Evolutionary conservation across 2,329 filamentous ascomycete genomes (phyloP), one percentile per base, ranked within the genome.

Genomic region (Claviceps sp.): DNA sequence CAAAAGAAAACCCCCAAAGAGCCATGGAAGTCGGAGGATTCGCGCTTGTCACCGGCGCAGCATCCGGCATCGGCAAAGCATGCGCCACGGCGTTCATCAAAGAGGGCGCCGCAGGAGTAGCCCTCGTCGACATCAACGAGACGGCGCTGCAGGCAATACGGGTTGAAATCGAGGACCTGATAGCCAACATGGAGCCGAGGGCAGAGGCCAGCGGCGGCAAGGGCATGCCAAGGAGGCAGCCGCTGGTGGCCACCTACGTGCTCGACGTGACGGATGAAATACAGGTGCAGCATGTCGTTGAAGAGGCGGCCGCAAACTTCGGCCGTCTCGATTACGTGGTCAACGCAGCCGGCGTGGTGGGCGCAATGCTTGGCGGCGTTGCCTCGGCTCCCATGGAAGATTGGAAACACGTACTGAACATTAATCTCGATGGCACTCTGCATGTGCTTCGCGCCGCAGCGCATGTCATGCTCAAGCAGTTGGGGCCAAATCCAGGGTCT

Each of bases 391-490:
- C 30, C 16, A 68, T 65, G 0, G 53, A 57, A 0, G 68, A 72
- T 47, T 74, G 68, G 67, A 60, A 70, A 2, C 62, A 65, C 0
- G 63, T 72, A 2, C 48, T 73, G 5, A 65, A 70, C 48, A 61
- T 73, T 50, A 74, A 74, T 47, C 55, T 74, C 1, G 69, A 63
- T 3, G 71, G 70, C 0, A 67, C 66, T 2, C 72, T 74, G 53
- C 69, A 65, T 52, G 62, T 72, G 2, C 56, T 73, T 11, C 30
- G 30, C 76, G 72, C 16, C 40, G 40, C 40, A 4, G 40, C n/a
- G 40, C 8, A 4, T 6, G 30, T 34, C 30, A 34, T 34, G 30
- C 30, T 34, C 30, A 4, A 34, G 30, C 30, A 34, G 9, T 34
- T 4, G 30, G 30, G 30, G 30, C 30, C 9, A 34, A n/a, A 41